These are phyloP conservation scores for Recurvomyces mirabilis DNA, from an alignment of 495 filamentous ascomycete species.

Conservation along the genomic window DNA sequence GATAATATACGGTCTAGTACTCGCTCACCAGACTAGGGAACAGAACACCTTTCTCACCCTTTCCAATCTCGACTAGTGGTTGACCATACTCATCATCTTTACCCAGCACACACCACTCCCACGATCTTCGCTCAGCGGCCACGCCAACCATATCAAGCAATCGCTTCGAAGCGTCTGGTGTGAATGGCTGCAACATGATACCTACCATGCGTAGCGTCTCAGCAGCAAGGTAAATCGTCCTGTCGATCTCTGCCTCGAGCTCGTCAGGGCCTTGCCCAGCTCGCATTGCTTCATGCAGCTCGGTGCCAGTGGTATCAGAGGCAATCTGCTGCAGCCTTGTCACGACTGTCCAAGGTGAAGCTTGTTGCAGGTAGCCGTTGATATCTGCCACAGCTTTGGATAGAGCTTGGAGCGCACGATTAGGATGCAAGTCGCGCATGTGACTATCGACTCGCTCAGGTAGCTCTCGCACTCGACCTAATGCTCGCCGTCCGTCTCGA, in stretches of 20 bases:
- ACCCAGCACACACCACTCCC: slow-evolving; percentile 44
- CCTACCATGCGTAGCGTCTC: slow-evolving; percentile 72
- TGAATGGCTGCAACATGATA: slow-evolving; percentile 82
- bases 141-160: slow-evolving; percentile 74
- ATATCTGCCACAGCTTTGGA: slow-evolving; percentile 53
- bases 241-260: slow-evolving; percentile 29
- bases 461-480: slow-evolving; percentile 14
- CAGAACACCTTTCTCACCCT: slow-evolving; percentile 37
- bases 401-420: slow-evolving; percentile 52
- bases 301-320: slow-evolving; percentile 4
- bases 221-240: slow-evolving; percentile 54
- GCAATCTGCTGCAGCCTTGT: slow-evolving; percentile 3
- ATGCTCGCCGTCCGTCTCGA: not conserved
- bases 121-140: slow-evolving; percentile 42
- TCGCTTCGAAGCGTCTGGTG: slow-evolving; percentile 66
- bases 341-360: slow-evolving; percentile 45
- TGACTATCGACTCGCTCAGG: slow-evolving; percentile 35
- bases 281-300: not conserved
- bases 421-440: slow-evolving; percentile 57
- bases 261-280: not conserved
- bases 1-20: too few species aligned
- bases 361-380: slow-evolving; percentile 54
- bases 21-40: slow-evolving; percentile 48
- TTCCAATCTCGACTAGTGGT: slow-evolving; percentile 32
- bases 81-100: slow-evolving; percentile 59